phyloP scores from a whole-genome alignment of 768 basidiomycete genomes.

The Lactifluus rugatus region DNA sequence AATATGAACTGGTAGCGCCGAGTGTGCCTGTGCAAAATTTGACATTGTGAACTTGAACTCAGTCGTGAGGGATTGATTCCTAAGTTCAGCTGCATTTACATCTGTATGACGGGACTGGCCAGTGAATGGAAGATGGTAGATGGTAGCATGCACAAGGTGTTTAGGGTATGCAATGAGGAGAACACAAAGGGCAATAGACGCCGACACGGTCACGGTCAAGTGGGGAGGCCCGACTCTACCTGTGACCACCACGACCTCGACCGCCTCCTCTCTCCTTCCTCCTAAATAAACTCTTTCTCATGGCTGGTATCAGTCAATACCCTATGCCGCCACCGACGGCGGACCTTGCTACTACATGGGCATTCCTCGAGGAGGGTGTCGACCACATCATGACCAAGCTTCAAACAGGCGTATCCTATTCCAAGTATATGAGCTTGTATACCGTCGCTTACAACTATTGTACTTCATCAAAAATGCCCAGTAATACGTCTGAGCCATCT shows the following conservation, averaged over 20 bases:
- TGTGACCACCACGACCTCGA: slow-evolving; percentile 10
- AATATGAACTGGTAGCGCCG: no score
- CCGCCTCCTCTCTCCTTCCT: not conserved
- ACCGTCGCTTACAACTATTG: slow-evolving; percentile 98
- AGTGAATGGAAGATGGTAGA: no score
- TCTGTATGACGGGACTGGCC: no score
- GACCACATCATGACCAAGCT: slow-evolving; percentile 91
- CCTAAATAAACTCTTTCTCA: not conserved
- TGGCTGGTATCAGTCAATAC: slow-evolving; percentile 13
- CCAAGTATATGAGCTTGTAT: slow-evolving; percentile 81
- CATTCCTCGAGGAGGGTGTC: slow-evolving; percentile 76
- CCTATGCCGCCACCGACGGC: slow-evolving; percentile 53
- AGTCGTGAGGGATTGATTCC: no score
- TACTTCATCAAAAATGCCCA: slow-evolving; percentile 73
- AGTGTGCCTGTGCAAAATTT: no score
- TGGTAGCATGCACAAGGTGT: no score
- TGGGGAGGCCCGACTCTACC: slow-evolving; percentile 1
- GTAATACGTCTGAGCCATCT: slow-evolving; percentile 32
- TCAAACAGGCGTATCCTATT: slow-evolving; percentile 81
- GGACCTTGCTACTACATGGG: slow-evolving; percentile 80
- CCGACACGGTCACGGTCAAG: not conserved
- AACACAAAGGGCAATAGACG: not conserved
- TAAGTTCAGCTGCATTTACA: no score
- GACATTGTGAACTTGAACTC: no score
- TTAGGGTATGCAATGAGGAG: no score